Percentiles rank a stretch among this genome's conserved stretches.
Conservation (phyloP, 306 rosid genomes). For the Rosa lucieae region DNA sequence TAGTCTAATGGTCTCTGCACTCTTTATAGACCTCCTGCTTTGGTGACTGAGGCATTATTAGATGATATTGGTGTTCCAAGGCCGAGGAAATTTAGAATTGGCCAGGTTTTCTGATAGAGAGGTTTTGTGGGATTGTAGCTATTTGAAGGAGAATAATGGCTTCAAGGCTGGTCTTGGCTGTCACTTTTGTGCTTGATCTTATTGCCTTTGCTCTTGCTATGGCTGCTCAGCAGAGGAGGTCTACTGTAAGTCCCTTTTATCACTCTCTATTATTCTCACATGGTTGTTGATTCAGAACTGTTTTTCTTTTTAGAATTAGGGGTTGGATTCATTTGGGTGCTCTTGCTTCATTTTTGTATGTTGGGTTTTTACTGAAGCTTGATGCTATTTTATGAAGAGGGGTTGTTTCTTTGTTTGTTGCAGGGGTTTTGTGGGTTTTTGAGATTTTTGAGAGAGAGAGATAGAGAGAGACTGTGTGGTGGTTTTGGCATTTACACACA, state of each 20-base stretch:
- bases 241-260: conserved; percentile 44
- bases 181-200: conserved; percentile 70
- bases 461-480: background rate
- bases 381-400: background rate
- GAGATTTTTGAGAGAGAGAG: background rate
- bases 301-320: background rate
- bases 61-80: no score
- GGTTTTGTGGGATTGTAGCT: conserved; percentile 22
- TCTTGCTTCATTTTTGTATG: background rate
- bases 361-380: background rate
- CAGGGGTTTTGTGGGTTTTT: background rate
- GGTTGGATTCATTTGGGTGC: background rate
- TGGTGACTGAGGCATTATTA: no score
- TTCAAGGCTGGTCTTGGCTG: conserved; percentile 62
- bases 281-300: background rate
- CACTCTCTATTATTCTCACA: background rate
- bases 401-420: background rate
- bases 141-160: conserved; percentile 48
- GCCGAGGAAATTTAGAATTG: no score
- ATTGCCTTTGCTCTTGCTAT: conserved; percentile 88
- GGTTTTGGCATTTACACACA: background rate
- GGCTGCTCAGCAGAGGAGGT: conserved; percentile 80
- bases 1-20: no score
- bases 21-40: no score
- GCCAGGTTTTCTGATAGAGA: background rate